Percentiles rank a stretch among this genome's conserved stretches.
These are phyloP conservation scores for Erigeron canadensis DNA, from an alignment of 129 eudicot genomes.

Conservation along the genomic window DNA sequence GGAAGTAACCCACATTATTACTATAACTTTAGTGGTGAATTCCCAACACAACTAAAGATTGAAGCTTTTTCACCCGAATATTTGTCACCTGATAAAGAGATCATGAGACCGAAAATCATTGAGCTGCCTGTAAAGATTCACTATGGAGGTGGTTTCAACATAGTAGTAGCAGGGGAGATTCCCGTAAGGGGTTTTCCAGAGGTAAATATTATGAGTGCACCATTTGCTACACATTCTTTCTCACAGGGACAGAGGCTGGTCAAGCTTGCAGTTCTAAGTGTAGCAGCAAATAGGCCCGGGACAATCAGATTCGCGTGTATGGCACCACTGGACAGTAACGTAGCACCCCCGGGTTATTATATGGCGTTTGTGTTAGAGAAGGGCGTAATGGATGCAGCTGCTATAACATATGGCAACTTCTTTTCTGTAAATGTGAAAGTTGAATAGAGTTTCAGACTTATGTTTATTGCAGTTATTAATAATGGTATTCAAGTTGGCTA, in stretches of 20 bases:
- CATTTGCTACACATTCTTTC: conserved; percentile 79
- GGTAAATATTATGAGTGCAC: conserved; percentile 75
- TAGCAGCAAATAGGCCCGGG: conserved; percentile 29
- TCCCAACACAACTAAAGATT: conserved; percentile 66
- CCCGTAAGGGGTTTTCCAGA: conserved; percentile 54
- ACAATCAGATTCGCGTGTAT: conserved; percentile 41
- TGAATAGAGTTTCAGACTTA: neutral
- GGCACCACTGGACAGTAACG: conserved; percentile 58
- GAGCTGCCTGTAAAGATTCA: conserved; percentile 44
- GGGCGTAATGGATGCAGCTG: conserved; percentile 75
- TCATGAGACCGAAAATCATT: conserved; percentile 40
- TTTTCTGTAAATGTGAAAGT: neutral
- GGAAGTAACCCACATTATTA: conserved; percentile 75
- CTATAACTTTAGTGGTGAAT: conserved; percentile 52
- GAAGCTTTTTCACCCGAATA: conserved; percentile 80
- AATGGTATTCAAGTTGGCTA: neutral
- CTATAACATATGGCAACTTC: neutral
- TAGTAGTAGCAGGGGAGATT: conserved; percentile 42
- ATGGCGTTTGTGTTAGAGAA: conserved; percentile 65
- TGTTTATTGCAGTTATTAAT: neutral
- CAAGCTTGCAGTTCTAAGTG: conserved; percentile 45
- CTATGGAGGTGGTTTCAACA: conserved; percentile 45
- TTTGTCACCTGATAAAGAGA: conserved; percentile 41
- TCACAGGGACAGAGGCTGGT: conserved; percentile 86
- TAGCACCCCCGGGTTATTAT: conserved; percentile 89